Conservation (phyloP, 2,329 filamentous ascomycete genomes). For the Endoconidiophora polonica region DNA sequence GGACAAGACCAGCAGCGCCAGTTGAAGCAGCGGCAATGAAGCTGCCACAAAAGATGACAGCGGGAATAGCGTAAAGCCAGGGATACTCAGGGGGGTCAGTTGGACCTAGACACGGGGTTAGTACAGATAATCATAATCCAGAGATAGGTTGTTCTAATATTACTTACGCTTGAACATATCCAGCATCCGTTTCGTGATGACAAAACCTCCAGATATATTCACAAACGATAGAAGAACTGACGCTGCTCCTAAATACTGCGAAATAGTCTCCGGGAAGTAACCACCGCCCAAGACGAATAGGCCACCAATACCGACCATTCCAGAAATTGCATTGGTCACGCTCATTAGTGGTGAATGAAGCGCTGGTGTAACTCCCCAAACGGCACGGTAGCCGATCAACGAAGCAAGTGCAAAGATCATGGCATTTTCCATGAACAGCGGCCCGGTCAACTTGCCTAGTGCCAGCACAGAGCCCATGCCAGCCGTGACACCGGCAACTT, state of each 20-base stretch:
- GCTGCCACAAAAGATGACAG: conserved; percentile 59
- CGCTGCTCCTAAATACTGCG: conserved; percentile 58
- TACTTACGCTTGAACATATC: conserved; percentile 66
- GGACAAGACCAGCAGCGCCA: conserved; percentile 67
- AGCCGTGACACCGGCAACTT: conserved; percentile 57
- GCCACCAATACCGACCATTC: conserved; percentile 76
- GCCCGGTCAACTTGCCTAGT: conserved; percentile 64
- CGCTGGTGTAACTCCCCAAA: conserved; percentile 73
- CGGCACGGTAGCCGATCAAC: conserved; percentile 72
- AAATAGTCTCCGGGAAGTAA: conserved; percentile 58
- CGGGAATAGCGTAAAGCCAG: conserved; percentile 71
- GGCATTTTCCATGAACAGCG: conserved; percentile 73
- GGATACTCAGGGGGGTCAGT: conserved; percentile 80
- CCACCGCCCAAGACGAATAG: conserved; percentile 81
- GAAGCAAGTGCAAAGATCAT: conserved; percentile 75
- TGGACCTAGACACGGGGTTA: conserved; percentile 31
- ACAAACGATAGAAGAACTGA: conserved; percentile 77
- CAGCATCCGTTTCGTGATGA: conserved; percentile 84
- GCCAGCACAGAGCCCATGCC: conserved; percentile 62
- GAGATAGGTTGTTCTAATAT: background rate
- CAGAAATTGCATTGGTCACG: conserved; percentile 83
- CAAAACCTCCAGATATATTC: conserved; percentile 76
- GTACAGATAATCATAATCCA: background rate
- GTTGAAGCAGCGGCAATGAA: conserved; percentile 67
- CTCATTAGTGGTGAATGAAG: conserved; percentile 84